Conservation (phyloP, 2,329 filamentous ascomycete genomes). For the Scedosporium boydii region DNA sequence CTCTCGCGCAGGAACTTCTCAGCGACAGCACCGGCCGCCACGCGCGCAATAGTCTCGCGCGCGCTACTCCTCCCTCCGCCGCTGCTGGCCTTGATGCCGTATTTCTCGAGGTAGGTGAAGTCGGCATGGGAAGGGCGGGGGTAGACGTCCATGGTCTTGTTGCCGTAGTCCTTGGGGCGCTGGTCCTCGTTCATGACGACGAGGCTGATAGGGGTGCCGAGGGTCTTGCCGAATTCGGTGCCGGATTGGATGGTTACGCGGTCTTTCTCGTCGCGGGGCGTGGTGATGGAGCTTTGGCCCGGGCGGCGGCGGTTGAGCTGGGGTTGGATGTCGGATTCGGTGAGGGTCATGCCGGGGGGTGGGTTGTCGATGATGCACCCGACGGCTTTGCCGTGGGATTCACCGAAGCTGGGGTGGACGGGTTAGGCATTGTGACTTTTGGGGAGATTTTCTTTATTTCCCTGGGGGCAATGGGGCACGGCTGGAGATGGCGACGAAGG, state of each 20-base stretch:
- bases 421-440: conserved; percentile 4
- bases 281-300: conserved; percentile 83
- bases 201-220: conserved; percentile 85
- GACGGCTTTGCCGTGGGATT: conserved; percentile 83
- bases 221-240: conserved; percentile 78
- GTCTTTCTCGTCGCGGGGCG: conserved; percentile 88
- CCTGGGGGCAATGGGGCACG: conserved; percentile 10
- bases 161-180: conserved; percentile 82
- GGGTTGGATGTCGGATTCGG: conserved; percentile 82
- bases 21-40: conserved; percentile 83
- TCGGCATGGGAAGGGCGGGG: conserved; percentile 90
- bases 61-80: conserved; percentile 86
- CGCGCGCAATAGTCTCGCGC: conserved; percentile 88
- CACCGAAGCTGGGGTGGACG: conserved; percentile 30
- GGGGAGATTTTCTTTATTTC: not conserved
- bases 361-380: conserved; percentile 92
- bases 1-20: conserved; percentile 81
- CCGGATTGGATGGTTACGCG: conserved; percentile 86
- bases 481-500: not conserved
- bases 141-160: conserved; percentile 82
- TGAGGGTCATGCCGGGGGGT: conserved; percentile 78
- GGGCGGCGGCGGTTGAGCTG: conserved; percentile 87
- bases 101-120: conserved; percentile 96
- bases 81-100: conserved; percentile 83
- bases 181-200: conserved; percentile 88